A percentile compares a stretch with the other conserved stretches of the same genome.
Conservation (phyloP, 805 yeast species). For the Soucietia sequanensis region DNA sequence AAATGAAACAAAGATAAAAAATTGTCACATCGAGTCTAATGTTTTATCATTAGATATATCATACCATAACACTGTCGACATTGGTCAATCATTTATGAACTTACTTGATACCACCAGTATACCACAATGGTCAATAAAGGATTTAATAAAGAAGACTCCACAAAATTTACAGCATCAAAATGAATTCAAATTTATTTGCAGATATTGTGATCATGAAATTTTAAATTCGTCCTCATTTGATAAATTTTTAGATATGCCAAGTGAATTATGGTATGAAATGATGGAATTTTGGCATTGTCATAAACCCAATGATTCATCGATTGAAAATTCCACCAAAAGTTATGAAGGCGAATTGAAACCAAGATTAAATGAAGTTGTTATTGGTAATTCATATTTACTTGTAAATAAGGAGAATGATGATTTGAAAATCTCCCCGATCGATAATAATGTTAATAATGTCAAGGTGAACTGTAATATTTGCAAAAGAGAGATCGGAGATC, state of each 20-base stretch:
- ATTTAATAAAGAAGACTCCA: slow-evolving; percentile 34
- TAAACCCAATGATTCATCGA: slow-evolving; percentile 49
- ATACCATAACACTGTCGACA: too few species aligned
- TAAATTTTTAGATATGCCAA: slow-evolving; percentile 68
- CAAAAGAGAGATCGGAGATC: slow-evolving; percentile 36
- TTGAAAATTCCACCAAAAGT: slow-evolving; percentile 20
- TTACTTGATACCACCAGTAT: slow-evolving; percentile 5
- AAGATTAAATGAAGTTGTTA: slow-evolving; percentile 35
- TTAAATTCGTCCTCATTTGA: slow-evolving; percentile 28
- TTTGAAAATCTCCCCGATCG: slow-evolving; percentile 10
- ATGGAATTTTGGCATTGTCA: slow-evolving; percentile 99
- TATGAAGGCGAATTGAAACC: slow-evolving; percentile 49
- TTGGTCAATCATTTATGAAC: slow-evolving; percentile 9
- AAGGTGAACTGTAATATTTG: slow-evolving; percentile 38
- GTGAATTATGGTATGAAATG: slow-evolving; percentile 90
- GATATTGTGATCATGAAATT: slow-evolving; percentile 23
- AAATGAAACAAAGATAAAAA: neutral
- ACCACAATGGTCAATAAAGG: slow-evolving; percentile 44
- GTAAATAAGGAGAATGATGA: slow-evolving; percentile 25
- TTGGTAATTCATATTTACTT: slow-evolving; percentile 59
- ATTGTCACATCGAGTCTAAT: neutral
- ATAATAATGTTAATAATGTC: slow-evolving; percentile 2
- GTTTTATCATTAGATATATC: slow-evolving; percentile 5
- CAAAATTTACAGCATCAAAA: slow-evolving; percentile 14
- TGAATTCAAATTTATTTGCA: slow-evolving; percentile 31